Evolutionary conservation across 345 rosid genomes (phyloP), one percentile per base, ranked within the genome.

Genomic region (Citrus hindsii): DNA sequence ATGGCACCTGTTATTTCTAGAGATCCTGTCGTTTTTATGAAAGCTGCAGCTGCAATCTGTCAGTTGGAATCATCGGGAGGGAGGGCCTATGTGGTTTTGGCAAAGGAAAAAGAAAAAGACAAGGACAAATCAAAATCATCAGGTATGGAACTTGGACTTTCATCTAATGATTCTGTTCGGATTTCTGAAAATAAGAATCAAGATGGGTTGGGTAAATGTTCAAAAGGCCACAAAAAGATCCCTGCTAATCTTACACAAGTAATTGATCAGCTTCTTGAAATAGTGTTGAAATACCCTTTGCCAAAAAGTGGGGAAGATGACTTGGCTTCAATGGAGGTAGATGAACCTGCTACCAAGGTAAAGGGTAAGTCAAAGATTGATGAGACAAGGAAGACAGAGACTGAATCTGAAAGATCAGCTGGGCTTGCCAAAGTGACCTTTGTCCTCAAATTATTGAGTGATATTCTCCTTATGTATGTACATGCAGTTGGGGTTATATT

Each of bases 181-280:
- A 87, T 89, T 80, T 83, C 92, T 64, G 97, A 94, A 76, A 88
- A 78, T 81, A 95, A 92, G 93, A 78, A 79, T 76, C 91, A 88
- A 81, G 98, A 95, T 81, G 97, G 92, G 77, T 80, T 88, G 37
- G 88, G 86, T 71, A 95, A 88, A 87, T 93, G 89, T 86, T 85
- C 88, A 68, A 95, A 92, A 81, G 89, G 88, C 81, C 98, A 92
- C 81, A 92, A 92, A 81, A 88, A 77, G 86, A 85, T 91, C 81
- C 98, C 99, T 42, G 89, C 93, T 55, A 92, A 90, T 87, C 89
- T 95, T 68, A 80, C 90, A 51, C 97, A 90, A 86, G 98, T 93
- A 67, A 90, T 95, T 79, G 98, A 95, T 86, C 99, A 92, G 87
- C 98, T 95, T 83, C 94, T 95, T 84, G 98, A 95, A 79, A 89